Evolutionary conservation across 108 stramenopile species (phyloP), one percentile per base, ranked within the genome.

Genomic region (Stephanodiscus triporus): DNA sequence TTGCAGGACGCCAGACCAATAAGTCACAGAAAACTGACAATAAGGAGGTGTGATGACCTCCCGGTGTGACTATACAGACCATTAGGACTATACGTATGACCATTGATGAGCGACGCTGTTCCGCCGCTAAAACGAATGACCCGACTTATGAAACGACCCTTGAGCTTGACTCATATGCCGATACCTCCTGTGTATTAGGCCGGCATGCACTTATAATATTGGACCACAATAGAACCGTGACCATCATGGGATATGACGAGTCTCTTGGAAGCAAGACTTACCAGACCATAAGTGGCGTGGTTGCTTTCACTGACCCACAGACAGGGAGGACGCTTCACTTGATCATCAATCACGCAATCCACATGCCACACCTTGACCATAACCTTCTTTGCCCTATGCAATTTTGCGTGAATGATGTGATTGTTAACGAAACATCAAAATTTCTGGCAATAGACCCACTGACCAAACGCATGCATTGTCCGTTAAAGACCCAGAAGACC

Each of bases 321-420:
- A 66, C 64, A 4, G 63, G 72, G 16, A 45, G 66, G 6, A 22
- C 22, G 26, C 19, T 42, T 1, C 24, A 51, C 34, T 23, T 65
- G n/a, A 22, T 66, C 20, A 49, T 73, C 5, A 8, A 73, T 29
- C 72, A 73, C 30, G 63, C 63, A 6, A 56, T 73, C 7, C 47
- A 65, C 17, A 37, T 73, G 0, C 72, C 72, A 29, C 54, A 55
- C 43, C 45, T 73, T 19, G 70, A 72, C 47, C 60, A 72, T 43
- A 20, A 43, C 49, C 65, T 76, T 7, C 61, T 76, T 16, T 76
- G 75, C 43, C 75, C 68, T 16, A 76, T 76, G 75, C 68, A 69
- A 45, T 49, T 37, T 24, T 22, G 58, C 23, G 38, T 69, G 67
- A 68, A 76, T 69, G 68, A 51, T 8, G 37, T 60, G 40, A 67